Percentiles rank a stretch among this genome's conserved stretches.
Evolutionary conservation across 2,329 filamentous ascomycete genomes (phyloP).

Genomic region (Phoma sp.): DNA sequence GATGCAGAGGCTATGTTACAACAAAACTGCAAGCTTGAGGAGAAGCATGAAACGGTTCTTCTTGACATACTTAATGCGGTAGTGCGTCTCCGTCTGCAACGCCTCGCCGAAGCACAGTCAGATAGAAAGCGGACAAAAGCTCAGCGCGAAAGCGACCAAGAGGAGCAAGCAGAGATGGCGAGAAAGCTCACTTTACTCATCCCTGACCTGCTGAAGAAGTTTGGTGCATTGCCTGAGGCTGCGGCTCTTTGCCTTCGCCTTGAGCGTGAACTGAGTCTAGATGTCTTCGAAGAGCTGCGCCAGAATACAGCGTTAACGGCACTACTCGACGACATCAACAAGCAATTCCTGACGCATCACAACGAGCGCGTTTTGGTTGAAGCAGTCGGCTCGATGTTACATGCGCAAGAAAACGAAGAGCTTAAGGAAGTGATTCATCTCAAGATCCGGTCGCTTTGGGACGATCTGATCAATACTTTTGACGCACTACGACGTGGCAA

Average conservation of each 20-base stretch:
- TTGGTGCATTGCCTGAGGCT: slow-evolving; percentile 85
- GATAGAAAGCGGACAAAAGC: slow-evolving; percentile 64
- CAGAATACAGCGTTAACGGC: slow-evolving; percentile 83
- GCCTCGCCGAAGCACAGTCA: slow-evolving; percentile 66
- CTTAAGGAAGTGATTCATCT: slow-evolving; percentile 82
- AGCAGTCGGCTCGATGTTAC: slow-evolving; percentile 79
- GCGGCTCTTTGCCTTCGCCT: slow-evolving; percentile 84
- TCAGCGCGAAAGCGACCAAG: slow-evolving; percentile 65
- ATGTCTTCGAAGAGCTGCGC: slow-evolving; percentile 85
- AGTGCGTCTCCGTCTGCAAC: slow-evolving; percentile 74
- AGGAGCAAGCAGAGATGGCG: slow-evolving; percentile 79
- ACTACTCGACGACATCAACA: slow-evolving; percentile 87
- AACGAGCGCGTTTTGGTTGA: slow-evolving; percentile 85
- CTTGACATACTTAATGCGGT: slow-evolving; percentile 85
- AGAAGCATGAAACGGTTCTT: slow-evolving; percentile 81
- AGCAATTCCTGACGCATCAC: slow-evolving; percentile 91
- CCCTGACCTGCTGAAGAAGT: slow-evolving; percentile 88
- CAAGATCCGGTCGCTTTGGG: slow-evolving; percentile 84
- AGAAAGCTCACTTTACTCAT: slow-evolving; percentile 79
- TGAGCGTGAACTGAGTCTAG: slow-evolving; percentile 84
- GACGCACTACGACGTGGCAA: slow-evolving; percentile 71
- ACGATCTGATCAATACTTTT: slow-evolving; percentile 77
- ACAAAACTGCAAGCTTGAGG: slow-evolving; percentile 72
- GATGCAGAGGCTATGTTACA: slow-evolving; percentile 70
- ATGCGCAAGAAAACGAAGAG: slow-evolving; percentile 85